Conservation (phyloP, 208 protist genomes). For the Blastocrithidia nonstop region DNA sequence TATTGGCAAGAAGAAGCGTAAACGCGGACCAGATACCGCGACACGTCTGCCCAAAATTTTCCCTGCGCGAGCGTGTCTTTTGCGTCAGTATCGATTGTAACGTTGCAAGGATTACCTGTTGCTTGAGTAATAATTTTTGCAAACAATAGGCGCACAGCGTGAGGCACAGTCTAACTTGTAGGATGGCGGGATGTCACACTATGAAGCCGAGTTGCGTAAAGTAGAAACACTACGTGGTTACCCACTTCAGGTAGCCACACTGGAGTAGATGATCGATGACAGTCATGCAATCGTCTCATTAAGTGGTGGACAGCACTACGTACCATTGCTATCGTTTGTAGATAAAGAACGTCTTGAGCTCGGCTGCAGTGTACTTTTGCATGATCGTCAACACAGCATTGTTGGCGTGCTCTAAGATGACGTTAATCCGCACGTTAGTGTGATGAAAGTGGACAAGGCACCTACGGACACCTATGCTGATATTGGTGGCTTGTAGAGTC, state of each 20-base stretch:
- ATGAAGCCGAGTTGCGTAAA: conserved; percentile 89
- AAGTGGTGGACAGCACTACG: conserved; percentile 97
- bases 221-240: conserved; percentile 97
- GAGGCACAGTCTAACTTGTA: conserved; percentile 70
- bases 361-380: conserved; percentile 93
- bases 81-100: conserved; percentile 95
- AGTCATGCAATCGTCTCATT: conserved; percentile 98
- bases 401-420: conserved; percentile 98
- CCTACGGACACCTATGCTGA: conserved; percentile 98
- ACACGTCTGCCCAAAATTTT: conserved; percentile 82
- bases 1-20: conserved; percentile 86
- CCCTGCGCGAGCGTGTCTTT: conserved; percentile 93
- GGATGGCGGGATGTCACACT: conserved; percentile 69
- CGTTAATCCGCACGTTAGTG: conserved; percentile 96
- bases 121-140: conserved; percentile 99
- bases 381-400: conserved; percentile 93
- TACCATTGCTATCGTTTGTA: conserved; percentile 98
- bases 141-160: conserved; percentile 59
- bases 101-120: conserved; percentile 98
- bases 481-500: conserved; percentile 98
- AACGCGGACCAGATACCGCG: conserved; percentile 55
- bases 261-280: conserved; percentile 99
- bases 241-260: conserved; percentile 95
- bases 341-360: conserved; percentile 98
- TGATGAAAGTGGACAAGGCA: conserved; percentile 99